These are phyloP conservation scores for Cardamine occulta DNA, from an alignment of 345 rosid genomes.

Conservation along the genomic window DNA sequence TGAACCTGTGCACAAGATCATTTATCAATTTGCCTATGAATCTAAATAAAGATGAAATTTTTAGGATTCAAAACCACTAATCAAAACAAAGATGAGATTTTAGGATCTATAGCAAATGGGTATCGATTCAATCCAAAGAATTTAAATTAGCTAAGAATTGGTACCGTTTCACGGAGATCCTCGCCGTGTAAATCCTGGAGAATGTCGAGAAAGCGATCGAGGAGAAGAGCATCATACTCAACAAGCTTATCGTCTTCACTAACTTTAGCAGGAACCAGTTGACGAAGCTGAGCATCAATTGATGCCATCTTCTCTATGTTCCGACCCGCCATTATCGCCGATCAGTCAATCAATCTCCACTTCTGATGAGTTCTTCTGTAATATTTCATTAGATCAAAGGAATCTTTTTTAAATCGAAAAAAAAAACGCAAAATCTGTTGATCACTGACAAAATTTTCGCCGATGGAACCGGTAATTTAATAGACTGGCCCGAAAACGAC, in stretches of 20 bases:
- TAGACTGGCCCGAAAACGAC: conserved; percentile 8
- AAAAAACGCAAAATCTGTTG: conserved; percentile 11
- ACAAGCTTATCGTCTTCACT: conserved; percentile 95
- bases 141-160: not conserved
- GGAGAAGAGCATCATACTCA: conserved; percentile 93
- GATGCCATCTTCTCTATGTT: conserved; percentile 91
- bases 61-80: not conserved
- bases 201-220: conserved; percentile 96
- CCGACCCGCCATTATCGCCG: conserved; percentile 56
- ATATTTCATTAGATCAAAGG: conserved; percentile 23
- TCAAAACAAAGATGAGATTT: not conserved
- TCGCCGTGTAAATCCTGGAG: conserved; percentile 95
- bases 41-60: not conserved
- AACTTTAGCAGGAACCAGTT: conserved; percentile 77
- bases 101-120: conserved; percentile 21
- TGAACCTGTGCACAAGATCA: conserved; percentile 65
- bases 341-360: conserved; percentile 18
- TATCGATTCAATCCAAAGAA: not conserved
- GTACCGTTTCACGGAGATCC: conserved; percentile 90
- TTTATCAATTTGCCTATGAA: not conserved
- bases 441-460: not conserved
- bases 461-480: conserved; percentile 18
- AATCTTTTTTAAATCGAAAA: not conserved
- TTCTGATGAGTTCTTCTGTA: conserved; percentile 31
- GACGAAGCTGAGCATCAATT: conserved; percentile 92